Base-by-base conservation (phyloP, 352 stramenopile species). In the Globisporangium iwayamae region DNA sequence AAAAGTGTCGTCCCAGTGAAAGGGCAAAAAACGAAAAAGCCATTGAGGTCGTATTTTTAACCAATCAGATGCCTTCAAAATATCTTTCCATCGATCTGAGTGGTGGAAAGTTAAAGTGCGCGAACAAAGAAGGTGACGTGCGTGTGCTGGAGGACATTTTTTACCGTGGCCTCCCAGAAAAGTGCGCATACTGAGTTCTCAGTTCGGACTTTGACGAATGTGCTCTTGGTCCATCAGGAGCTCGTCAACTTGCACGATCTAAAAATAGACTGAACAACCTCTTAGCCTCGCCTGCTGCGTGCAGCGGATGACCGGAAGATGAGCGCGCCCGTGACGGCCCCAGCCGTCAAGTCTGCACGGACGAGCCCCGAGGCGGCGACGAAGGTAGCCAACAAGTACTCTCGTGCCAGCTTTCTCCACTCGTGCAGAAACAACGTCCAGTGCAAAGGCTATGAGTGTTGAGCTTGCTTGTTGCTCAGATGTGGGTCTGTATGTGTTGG, bases 61-160 rank as follows among this genome's bases (percentile, higher is more conserved):
- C 51, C 51, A 57, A 57, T 43, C 51, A 43, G 2, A n/a, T 4
- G 7, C 0, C 51, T 14, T 2, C 1, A 28, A 48, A 48, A 1
- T 2, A 7, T 18, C 3, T 11, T 1, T 9, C 2, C 9, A 5
- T 11, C 10, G 18, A n/a, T n/a, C 18, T 43, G 16, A 57, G 34
- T 57, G 51, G 51, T 43, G 30, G 51, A 57, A 57, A 41, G 13
- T 41, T 14, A 43, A 22, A 57, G 6, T 28, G 16, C 25, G 30
- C 18, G 52, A 58, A 58, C 52, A 41, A 58, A 46, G 52, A 58
- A 58, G 32, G 32, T 58, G 52, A 58, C 52, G 52, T 30, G 52
- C 18, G 18, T 57, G 51, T 7, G 51, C 48, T 56, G 28, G 28
- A 56, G 6, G 14, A 6, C 16, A 22, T 3, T 9, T 16, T 45